Evolutionary conservation across 202 grass and related monocot species (phyloP).

Genomic region (Zizania palustris): DNA sequence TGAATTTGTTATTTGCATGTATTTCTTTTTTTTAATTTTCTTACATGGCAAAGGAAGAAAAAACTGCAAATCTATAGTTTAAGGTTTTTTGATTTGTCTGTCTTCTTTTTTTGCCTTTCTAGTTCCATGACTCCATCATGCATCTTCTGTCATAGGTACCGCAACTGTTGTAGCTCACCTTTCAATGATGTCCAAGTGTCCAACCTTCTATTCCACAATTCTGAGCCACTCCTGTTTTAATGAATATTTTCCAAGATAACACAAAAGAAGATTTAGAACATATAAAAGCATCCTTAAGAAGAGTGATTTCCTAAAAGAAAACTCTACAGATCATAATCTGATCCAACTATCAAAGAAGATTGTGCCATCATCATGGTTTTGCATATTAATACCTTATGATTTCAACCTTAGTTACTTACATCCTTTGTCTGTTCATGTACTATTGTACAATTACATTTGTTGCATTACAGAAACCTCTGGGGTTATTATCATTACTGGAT

Average conservation of each 20-base stretch:
- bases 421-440: constrained; percentile 39
- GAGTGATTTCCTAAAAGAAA: constrained; percentile 27
- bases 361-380: constrained; percentile 12
- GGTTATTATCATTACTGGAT: constrained; percentile 87
- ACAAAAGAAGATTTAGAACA: constrained; percentile 20
- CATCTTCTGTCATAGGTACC: neutral
- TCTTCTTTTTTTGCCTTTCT: constrained; percentile 19
- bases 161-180: neutral
- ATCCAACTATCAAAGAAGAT: constrained; percentile 28
- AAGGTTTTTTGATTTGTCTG: neutral
- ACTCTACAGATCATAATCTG: neutral
- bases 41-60: constrained; percentile 4
- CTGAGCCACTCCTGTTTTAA: constrained; percentile 24
- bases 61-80: constrained; percentile 21
- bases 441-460: constrained; percentile 35
- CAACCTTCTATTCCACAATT: constrained; percentile 18
- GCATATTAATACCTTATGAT: constrained; percentile 22
- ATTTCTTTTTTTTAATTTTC: constrained; percentile 30
- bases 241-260: constrained; percentile 7
- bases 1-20: constrained; percentile 8
- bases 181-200: constrained; percentile 15
- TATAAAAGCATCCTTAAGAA: constrained; percentile 29
- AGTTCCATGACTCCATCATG: constrained; percentile 3
- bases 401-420: constrained; percentile 26
- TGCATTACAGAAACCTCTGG: constrained; percentile 81